phyloP scores from a whole-genome alignment of 2,329 filamentous ascomycete genomes.

The Tolypocladium inflatum region DNA sequence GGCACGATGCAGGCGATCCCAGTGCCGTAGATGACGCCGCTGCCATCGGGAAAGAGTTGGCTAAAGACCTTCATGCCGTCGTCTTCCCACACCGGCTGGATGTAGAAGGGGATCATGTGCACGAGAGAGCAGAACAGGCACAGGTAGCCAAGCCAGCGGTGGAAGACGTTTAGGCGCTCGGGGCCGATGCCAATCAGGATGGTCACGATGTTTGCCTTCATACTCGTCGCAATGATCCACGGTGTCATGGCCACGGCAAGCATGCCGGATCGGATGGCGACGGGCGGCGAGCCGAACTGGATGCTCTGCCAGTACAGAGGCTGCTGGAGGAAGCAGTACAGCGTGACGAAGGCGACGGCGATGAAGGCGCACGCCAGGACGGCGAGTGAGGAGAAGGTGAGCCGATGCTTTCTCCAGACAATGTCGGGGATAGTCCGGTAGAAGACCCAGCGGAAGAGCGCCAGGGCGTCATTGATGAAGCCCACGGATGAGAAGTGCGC shows the following conservation, averaged over 20 bases:
- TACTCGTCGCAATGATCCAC: slow-evolving; percentile 83
- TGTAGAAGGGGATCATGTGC: slow-evolving; percentile 81
- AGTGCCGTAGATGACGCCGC: slow-evolving; percentile 72
- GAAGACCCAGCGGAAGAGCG: slow-evolving; percentile 80
- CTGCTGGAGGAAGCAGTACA: slow-evolving; percentile 81
- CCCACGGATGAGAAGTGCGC: slow-evolving; percentile 68
- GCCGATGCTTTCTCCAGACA: slow-evolving; percentile 53
- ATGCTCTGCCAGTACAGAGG: slow-evolving; percentile 88
- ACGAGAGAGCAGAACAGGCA: slow-evolving; percentile 75
- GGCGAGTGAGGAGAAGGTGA: slow-evolving; percentile 74
- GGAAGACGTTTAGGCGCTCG: slow-evolving; percentile 84
- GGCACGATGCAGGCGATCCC: slow-evolving; percentile 76
- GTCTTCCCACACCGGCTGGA: slow-evolving; percentile 80
- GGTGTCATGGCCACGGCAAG: slow-evolving; percentile 83
- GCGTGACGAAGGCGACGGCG: slow-evolving; percentile 60
- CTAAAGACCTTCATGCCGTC: slow-evolving; percentile 62
- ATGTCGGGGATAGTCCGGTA: slow-evolving; percentile 78
- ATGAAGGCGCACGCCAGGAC: slow-evolving; percentile 59
- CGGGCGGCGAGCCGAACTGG: slow-evolving; percentile 73
- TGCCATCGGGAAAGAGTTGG: slow-evolving; percentile 54
- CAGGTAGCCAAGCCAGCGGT: slow-evolving; percentile 84
- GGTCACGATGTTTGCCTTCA: slow-evolving; percentile 82
- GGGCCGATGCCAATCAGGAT: slow-evolving; percentile 84
- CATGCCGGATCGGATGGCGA: slow-evolving; percentile 86
- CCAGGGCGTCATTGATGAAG: slow-evolving; percentile 67